Evolutionary conservation across 2,329 filamentous ascomycete species (phyloP), one percentile per base, ranked within the genome.

Genomic region (Macrophomina tecta): DNA sequence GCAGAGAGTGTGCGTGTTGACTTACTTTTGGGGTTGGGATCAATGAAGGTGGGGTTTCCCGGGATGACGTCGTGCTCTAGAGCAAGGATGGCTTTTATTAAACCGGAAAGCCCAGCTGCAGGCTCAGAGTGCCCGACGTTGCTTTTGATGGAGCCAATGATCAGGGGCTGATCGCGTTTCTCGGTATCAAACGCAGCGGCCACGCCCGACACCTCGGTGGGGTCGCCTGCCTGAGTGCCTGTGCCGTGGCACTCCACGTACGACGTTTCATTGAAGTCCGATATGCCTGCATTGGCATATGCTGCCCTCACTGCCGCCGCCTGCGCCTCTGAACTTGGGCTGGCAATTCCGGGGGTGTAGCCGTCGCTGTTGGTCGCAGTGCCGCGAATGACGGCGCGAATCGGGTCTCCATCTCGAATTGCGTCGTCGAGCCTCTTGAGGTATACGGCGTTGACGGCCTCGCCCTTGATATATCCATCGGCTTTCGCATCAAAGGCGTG

Each of bases 231-330:
- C 48, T 78, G 78, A 1, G 65, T 88, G 6, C 85, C 38, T 0
- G 86, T 87, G 18, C 85, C 85, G 71, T 88, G 86, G 3, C 83
- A 83, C 70, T 88, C 81, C 34, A 81, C 73, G 64, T 77, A 81
- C 0, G 69, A 72, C 2, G 74, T 76, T 3, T 72, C 65, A 2
- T 68, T 64, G 2, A 71, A 70, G 23, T 73, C 70, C 30, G 67
- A 16, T n/a, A 81, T 66, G 6, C 69, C 69, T 7, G 76, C 75
- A 3, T 75, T 75, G 9, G 70, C 72, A 66, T 80, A 79, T 6
- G 76, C 76, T 7, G 72, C 70, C 28, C 72, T 69, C 40, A 80
- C 79, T 12, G 80, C 69, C 4, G 68, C 56, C 12, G 71, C 73
- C 68, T 81, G 79, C 14, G 76, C 76, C 30, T 73, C 72, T 5